Evolutionary conservation across 768 basidiomycete genomes (phyloP).

Genomic region (Podaxis carcinomalis): DNA sequence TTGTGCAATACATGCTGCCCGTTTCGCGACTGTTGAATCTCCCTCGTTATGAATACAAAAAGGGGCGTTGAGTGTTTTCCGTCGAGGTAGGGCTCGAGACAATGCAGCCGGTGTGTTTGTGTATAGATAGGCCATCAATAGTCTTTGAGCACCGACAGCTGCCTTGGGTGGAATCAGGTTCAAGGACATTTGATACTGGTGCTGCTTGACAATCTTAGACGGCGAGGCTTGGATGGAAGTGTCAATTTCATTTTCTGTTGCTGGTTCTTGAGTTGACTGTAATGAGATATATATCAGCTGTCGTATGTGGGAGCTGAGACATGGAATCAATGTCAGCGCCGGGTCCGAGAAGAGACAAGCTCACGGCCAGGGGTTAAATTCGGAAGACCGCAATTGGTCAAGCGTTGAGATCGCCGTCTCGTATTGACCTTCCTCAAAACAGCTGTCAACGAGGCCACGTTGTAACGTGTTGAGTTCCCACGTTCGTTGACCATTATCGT

Average conservation of each 20-base stretch:
- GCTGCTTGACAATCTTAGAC: slow-evolving; percentile 39
- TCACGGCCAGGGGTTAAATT: slow-evolving; percentile 55
- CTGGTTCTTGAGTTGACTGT: slow-evolving; percentile 38
- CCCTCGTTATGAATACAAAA: slow-evolving; percentile 29
- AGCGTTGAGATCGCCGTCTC: slow-evolving; percentile 62
- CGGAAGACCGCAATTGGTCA: slow-evolving; percentile 55
- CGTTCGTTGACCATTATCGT: neutral
- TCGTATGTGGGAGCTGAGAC: slow-evolving; percentile 55
- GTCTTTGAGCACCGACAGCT: slow-evolving; percentile 44
- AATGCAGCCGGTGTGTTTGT: slow-evolving; percentile 56
- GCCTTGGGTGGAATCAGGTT: slow-evolving; percentile 41
- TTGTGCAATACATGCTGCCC: slow-evolving; percentile 48
- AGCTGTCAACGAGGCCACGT: slow-evolving; percentile 53
- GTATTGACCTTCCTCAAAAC: slow-evolving; percentile 76
- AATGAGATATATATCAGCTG: slow-evolving; percentile 71
- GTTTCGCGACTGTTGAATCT: slow-evolving; percentile 55
- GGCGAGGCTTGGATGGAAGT: slow-evolving; percentile 38
- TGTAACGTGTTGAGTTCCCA: slow-evolving; percentile 14
- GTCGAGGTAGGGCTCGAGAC: slow-evolving; percentile 49
- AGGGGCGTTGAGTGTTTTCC: slow-evolving; percentile 16
- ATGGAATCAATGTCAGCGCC: slow-evolving; percentile 8
- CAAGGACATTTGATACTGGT: slow-evolving; percentile 31
- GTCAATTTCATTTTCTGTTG: slow-evolving; percentile 18
- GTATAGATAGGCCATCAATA: slow-evolving; percentile 49
- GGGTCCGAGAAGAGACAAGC: slow-evolving; percentile 19